These are phyloP conservation scores for Kingdonia uniflora DNA, from an alignment of 164 flowering plant genomes.

Conservation along the genomic window DNA sequence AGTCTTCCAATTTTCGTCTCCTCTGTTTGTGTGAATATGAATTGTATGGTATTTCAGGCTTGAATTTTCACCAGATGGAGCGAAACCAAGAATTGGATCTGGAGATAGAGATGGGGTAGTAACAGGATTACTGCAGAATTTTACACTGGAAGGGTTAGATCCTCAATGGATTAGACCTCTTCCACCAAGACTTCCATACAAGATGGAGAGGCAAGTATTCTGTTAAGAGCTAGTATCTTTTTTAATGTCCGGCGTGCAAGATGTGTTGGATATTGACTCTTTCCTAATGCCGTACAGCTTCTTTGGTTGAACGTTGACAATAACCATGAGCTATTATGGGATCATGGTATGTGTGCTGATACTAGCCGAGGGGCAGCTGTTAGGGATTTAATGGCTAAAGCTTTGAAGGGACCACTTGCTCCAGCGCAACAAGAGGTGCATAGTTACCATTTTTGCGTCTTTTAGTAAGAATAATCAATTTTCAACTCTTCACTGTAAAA, in stretches of 20 bases:
- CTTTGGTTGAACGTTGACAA: conserved; percentile 88
- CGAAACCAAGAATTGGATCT: conserved; percentile 57
- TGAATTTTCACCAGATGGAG: conserved; percentile 29
- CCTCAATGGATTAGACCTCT: conserved; percentile 85
- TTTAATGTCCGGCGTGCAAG: not conserved
- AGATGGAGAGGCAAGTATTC: conserved; percentile 62
- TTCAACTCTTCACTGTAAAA: too few relatives aligned
- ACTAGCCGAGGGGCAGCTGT: conserved; percentile 88
- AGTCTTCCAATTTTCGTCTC: not conserved
- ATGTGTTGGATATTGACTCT: conserved; percentile 9
- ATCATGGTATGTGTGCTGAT: conserved; percentile 96
- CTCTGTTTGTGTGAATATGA: not conserved
- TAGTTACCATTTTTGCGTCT: conserved; percentile 1
- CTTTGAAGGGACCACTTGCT: conserved; percentile 75
- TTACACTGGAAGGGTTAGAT: conserved; percentile 55
- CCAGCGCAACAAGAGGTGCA: conserved; percentile 80
- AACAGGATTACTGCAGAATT: conserved; percentile 39
- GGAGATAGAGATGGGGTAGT: conserved; percentile 75
- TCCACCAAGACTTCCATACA: conserved; percentile 86
- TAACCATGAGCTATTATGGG: conserved; percentile 90
- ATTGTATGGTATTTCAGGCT: conserved; percentile 19
- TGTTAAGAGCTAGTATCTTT: not conserved
- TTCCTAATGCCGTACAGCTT: conserved; percentile 38
- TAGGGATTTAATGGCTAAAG: conserved; percentile 80
- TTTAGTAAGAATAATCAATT: too few relatives aligned